Evolutionary conservation across 2,329 filamentous ascomycete species (phyloP).

Genomic region (Aspergillus alliaceus): DNA sequence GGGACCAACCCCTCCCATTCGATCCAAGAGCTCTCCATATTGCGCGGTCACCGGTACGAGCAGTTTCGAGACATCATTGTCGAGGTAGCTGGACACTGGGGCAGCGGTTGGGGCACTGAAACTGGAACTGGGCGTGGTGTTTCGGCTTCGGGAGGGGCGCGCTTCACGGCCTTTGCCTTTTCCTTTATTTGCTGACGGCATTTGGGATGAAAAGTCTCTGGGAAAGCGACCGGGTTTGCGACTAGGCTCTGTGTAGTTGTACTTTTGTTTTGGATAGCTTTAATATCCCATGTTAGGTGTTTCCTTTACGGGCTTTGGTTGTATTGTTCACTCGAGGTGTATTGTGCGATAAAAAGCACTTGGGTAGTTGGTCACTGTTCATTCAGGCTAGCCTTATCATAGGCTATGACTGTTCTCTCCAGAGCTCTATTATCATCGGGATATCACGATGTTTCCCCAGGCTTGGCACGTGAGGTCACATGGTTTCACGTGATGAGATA

Average conservation of each 20-base stretch:
- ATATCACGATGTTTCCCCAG: not conserved
- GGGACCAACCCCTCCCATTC: conserved; percentile 48
- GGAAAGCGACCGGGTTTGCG: not conserved
- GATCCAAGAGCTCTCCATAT: conserved; percentile 60
- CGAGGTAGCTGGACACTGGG: conserved; percentile 53
- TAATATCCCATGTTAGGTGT: not conserved
- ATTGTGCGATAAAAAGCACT: not conserved
- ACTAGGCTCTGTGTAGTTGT: not conserved
- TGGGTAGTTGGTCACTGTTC: not conserved
- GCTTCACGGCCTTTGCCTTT: conserved; percentile 57
- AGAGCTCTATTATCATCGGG: not conserved
- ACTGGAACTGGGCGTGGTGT: conserved; percentile 62
- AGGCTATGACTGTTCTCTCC: not conserved
- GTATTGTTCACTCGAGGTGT: not conserved
- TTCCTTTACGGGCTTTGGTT: not conserved
- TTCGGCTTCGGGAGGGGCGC: conserved; percentile 59
- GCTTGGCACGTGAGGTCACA: not conserved
- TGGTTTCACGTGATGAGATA: not conserved
- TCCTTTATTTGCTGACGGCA: conserved; percentile 49
- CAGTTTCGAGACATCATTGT: conserved; percentile 51
- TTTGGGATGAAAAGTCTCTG: conserved; percentile 17
- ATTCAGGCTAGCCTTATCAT: not conserved
- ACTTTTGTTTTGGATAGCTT: not conserved
- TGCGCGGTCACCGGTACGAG: conserved; percentile 50
- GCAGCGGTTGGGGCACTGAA: conserved; percentile 44